Evolutionary conservation across 345 rosid genomes (phyloP).

Genomic region (Pistacia vera): DNA sequence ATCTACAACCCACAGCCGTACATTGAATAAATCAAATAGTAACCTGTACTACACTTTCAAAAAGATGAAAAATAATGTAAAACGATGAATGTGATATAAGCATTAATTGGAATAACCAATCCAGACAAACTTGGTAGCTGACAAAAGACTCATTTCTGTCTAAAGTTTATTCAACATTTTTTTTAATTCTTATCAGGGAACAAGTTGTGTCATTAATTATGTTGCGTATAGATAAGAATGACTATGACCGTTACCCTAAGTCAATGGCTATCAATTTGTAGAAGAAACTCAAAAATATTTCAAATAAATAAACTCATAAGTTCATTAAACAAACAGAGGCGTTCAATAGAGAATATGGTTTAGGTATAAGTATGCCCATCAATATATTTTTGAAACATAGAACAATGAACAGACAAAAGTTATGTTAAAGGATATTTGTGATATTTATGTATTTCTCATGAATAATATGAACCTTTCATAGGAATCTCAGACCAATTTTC

Average conservation of each 20-base stretch:
- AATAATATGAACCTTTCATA: too few species aligned
- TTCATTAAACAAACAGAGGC: too few species aligned
- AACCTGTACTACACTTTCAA: background rate
- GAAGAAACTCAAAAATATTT: background rate
- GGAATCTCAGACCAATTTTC: too few species aligned
- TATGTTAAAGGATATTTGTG: too few species aligned
- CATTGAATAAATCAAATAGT: slow-evolving; percentile 6
- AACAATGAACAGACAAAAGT: too few species aligned
- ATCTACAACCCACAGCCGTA: background rate
- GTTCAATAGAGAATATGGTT: too few species aligned
- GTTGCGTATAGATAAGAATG: background rate
- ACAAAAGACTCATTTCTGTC: background rate
- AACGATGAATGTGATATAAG: background rate
- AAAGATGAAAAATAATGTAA: too few species aligned
- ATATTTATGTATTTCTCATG: background rate
- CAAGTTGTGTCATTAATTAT: background rate
- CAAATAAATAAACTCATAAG: too few species aligned
- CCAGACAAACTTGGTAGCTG: background rate
- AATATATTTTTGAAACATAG: too few species aligned
- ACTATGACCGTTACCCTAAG: slow-evolving; percentile 6
- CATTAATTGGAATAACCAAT: background rate
- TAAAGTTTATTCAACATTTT: background rate
- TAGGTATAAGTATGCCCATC: too few species aligned
- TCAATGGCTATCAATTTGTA: slow-evolving; percentile 15
- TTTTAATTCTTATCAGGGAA: background rate